Evolutionary conservation across 257 asterid genomes (phyloP), one percentile per base, ranked within the genome.

Genomic region (Ilex asprella): DNA sequence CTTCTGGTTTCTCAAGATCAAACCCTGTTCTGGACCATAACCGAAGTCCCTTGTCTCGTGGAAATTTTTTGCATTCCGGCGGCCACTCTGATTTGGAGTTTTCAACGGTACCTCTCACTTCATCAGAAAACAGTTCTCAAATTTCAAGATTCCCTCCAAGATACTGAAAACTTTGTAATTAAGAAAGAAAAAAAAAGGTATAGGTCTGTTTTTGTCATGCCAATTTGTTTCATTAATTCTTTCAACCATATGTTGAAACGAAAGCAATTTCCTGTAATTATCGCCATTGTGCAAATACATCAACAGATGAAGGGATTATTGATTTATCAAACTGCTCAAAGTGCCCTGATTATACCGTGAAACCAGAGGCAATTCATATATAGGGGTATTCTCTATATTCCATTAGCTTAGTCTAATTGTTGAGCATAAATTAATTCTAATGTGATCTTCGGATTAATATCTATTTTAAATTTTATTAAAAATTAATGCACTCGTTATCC

Each of bases 101-200:
- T 71, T 89, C 99, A 3, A 85, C 95, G 0, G 95, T 93, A 21
- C 97, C 96, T 35, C 91, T 92, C 67, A 75, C 98, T 58, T 74
- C 85, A 21, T 79, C 88, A 2, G 95, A 80, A 39, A 76, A 75
- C 73, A 77, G 61, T 75, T 56, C 70, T 46, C 86, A 78, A 46
- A 58, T 66, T 64, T 79, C 91, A 7, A 78, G 82, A 70, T 67
- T 70, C 56, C 84, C 61, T 30, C 77, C 80, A 3, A 84, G 88
- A 70, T 82, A 82, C 67, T 82, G 83, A 73, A 46, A 62, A 54
- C 77, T 69, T 72, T 58, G 60, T 32, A 58, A 54, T 56, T 73
- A 56, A 55, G 70, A 74, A 79, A 75, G 30, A 16, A 65, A 62
- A 59, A 64, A 72, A 70, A 60, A 31, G 70, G 65, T 75, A 73